Conservation (phyloP, 495 filamentous ascomycete genomes). For the Tuber brumale region DNA sequence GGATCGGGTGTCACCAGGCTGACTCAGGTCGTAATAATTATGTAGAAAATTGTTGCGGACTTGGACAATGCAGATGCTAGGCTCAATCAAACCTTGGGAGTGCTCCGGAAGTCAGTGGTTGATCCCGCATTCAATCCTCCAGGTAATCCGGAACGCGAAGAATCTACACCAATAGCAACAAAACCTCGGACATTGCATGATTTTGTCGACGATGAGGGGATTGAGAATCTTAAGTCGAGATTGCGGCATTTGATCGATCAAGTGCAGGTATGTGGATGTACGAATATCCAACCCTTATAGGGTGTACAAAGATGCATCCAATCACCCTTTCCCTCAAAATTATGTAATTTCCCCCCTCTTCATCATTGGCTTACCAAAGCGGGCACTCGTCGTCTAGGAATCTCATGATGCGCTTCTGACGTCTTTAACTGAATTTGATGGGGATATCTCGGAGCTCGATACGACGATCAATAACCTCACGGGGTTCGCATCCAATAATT, state of each 20-base stretch:
- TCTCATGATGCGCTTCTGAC: conserved; percentile 29
- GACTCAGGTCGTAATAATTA: conserved; percentile 15
- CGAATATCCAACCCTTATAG: background rate
- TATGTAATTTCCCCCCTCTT: background rate
- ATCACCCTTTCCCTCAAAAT: background rate
- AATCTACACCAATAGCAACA: conserved; percentile 51
- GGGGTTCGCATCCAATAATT: conserved; percentile 40
- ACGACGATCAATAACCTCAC: conserved; percentile 49
- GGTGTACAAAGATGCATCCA: background rate
- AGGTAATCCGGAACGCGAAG: conserved; percentile 16
- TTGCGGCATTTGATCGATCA: conserved; percentile 41
- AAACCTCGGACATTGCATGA: conserved; percentile 68
- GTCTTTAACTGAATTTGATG: conserved; percentile 47
- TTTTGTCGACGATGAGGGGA: conserved; percentile 78
- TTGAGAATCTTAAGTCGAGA: conserved; percentile 51
- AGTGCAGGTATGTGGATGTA: conserved; percentile 30
- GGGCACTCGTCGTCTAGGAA: conserved; percentile 19
- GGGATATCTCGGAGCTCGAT: conserved; percentile 59
- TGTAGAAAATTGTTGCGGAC: conserved; percentile 54
- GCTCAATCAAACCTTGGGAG: conserved; percentile 63
- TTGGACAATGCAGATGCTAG: conserved; percentile 69
- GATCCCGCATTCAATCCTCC: conserved; percentile 59
- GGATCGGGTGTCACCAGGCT: conserved; percentile 18
- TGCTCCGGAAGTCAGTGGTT: conserved; percentile 64
- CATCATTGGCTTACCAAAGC: background rate